Conservation (phyloP, 2,329 filamentous ascomycete genomes). For the Zasmidium cellare region DNA sequence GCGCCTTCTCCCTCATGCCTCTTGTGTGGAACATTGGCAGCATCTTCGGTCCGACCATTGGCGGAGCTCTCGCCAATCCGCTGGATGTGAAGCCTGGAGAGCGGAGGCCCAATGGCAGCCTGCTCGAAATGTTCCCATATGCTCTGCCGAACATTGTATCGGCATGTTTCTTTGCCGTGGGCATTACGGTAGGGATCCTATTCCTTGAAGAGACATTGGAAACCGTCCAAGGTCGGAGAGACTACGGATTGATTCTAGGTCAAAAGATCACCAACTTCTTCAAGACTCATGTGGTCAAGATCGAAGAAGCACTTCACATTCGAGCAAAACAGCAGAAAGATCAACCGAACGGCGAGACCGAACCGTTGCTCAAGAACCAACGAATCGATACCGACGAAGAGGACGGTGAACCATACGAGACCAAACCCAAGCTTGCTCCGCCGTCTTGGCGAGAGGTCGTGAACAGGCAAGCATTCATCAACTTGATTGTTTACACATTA, state of each 20-base stretch:
- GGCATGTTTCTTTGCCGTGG: slow-evolving; percentile 73
- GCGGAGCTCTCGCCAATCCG: slow-evolving; percentile 82
- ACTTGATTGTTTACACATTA: slow-evolving; percentile 75
- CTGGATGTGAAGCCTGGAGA: slow-evolving; percentile 67
- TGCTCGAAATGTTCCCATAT: slow-evolving; percentile 79
- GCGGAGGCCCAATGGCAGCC: slow-evolving; percentile 49
- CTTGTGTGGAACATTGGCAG: slow-evolving; percentile 84
- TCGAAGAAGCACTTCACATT: slow-evolving; percentile 18
- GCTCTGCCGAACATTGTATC: slow-evolving; percentile 79
- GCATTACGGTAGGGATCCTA: slow-evolving; percentile 69
- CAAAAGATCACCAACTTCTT: slow-evolving; percentile 55
- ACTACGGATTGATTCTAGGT: slow-evolving; percentile 76
- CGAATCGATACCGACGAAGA: slow-evolving; percentile 23
- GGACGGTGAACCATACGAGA: slow-evolving; percentile 12
- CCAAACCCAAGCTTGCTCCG: slow-evolving; percentile 24
- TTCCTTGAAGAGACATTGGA: slow-evolving; percentile 87
- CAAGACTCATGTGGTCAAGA: slow-evolving; percentile 12
- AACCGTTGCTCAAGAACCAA: slow-evolving; percentile 28
- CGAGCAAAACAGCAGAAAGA: slow-evolving; percentile 6
- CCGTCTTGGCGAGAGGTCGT: slow-evolving; percentile 65
- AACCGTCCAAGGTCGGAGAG: slow-evolving; percentile 64
- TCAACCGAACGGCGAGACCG: slow-evolving; percentile 19
- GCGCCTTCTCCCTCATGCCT: slow-evolving; percentile 92
- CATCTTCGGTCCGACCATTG: slow-evolving; percentile 84
- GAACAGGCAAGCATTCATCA: slow-evolving; percentile 70